Conservation (phyloP, 2,329 filamentous ascomycete species). For the Neoarthrinium moseri region DNA sequence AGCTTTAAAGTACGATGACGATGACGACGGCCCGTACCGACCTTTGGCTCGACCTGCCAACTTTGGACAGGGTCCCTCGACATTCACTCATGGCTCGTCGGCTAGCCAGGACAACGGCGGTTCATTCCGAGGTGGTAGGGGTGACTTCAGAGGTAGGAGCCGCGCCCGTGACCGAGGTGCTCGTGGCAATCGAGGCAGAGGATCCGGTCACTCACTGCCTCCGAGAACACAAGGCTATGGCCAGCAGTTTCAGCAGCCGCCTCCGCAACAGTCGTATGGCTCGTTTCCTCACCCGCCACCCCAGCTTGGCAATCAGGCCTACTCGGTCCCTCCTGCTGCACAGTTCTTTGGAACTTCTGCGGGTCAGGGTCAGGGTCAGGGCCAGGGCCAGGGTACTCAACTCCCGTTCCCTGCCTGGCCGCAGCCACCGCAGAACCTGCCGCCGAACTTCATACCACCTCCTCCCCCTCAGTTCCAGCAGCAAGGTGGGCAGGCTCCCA, state of each 20-base stretch:
- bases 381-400: conserved; percentile 34
- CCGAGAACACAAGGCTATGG: conserved; percentile 27
- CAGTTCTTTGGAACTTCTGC: conserved; percentile 34
- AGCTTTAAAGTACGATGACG: conserved; percentile 63
- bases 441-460: conserved; percentile 29
- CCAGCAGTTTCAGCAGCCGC: conserved; percentile 34
- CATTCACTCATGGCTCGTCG: conserved; percentile 32
- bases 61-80: conserved; percentile 50
- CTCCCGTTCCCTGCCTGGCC: conserved; percentile 46
- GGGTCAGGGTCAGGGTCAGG: conserved; percentile 23
- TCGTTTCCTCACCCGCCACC: conserved; percentile 23
- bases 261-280: conserved; percentile 25
- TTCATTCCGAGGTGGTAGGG: conserved; percentile 38
- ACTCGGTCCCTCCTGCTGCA: conserved; percentile 17
- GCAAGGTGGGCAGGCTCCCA: conserved; percentile 36
- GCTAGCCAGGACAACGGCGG: conserved; percentile 19
- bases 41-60: conserved; percentile 68
- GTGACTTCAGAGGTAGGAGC: conserved; percentile 47
- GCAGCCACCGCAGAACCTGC: conserved; percentile 38
- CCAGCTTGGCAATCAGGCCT: conserved; percentile 32
- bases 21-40: conserved; percentile 64
- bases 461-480: conserved; percentile 40
- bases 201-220: conserved; percentile 42
- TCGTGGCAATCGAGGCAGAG: conserved; percentile 37
- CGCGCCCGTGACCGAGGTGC: conserved; percentile 20